Base-by-base conservation (phyloP, 1,139 yeast genomes). In the Yamadazyma songkhlaensis region DNA sequence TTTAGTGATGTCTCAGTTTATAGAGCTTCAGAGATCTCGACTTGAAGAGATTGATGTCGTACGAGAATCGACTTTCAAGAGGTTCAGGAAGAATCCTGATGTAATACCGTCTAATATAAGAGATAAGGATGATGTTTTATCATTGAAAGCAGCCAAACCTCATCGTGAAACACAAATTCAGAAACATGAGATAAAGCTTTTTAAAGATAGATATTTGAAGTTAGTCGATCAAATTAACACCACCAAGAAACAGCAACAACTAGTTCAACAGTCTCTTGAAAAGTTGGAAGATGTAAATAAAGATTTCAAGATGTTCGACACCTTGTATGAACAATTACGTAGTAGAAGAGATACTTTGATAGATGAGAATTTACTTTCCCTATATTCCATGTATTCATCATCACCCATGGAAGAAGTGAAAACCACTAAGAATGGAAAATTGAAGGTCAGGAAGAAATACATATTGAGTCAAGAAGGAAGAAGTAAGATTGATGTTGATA, bases 131-230 rank as follows among this genome's bases (percentile, higher is more conserved):
- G 52, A 48, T 37, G 38, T 48, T 21, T 41, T 48, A 26, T 24
- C 41, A 9, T 26, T 35, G 10, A 45, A 48, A 40, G 53, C 47
- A 44, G 69, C 63, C 41, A 52, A 79, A 44, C 60, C 72, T 39
- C 49, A 54, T 30, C 62, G 71, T 42, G 79, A 74, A 45, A 67
- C 73, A 1, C 50, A 78, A 9, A 47, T 79, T 11, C 94, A 85
- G 47, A 81, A 82, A 48, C 86, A 83, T 55, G 97, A 90, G 54
- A 67, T 87, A 3, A 63, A 67, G 12, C 50, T 57, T 34, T 75
- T 90, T 34, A 50, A 76, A 3, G 65, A 71, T 6, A 72, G 76
- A 42, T 80, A 78, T 49, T 55, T 64, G 29, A 34, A 17, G 10
- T 36, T 35, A 9, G 22, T 29, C 8, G 21, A 26, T 9, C 29